Evolutionary conservation across 2,329 filamentous ascomycete species (phyloP).

Genomic region (Penicillium decumbens): DNA sequence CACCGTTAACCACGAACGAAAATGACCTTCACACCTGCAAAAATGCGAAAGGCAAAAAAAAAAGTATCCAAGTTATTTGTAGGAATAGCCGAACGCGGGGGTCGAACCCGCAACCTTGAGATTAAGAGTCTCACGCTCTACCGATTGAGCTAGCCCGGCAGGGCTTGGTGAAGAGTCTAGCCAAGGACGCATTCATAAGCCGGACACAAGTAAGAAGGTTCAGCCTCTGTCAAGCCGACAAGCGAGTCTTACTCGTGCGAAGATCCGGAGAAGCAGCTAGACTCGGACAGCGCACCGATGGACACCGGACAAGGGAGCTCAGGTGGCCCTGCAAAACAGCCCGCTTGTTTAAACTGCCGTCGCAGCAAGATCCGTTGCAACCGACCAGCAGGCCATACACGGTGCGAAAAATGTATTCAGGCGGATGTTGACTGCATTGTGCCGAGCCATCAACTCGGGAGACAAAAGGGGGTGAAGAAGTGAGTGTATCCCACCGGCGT

Average conservation of each 20-base stretch:
- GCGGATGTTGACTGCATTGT: conserved; percentile 60
- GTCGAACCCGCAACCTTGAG: conserved; percentile 42
- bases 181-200: background rate
- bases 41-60: background rate
- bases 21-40: background rate
- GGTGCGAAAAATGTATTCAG: conserved; percentile 60
- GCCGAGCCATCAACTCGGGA: conserved; percentile 66
- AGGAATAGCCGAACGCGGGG: conserved; percentile 39
- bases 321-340: conserved; percentile 27
- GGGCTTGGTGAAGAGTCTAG: conserved; percentile 5
- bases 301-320: conserved; percentile 6
- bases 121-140: conserved; percentile 51
- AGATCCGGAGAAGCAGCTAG: background rate
- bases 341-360: conserved; percentile 61
- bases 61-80: conserved; percentile 16
- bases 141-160: conserved; percentile 50
- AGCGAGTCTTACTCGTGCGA: background rate
- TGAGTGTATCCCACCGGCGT: conserved; percentile 28
- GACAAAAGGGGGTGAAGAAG: conserved; percentile 75
- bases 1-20: too few species aligned
- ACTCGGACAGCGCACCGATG: conserved; percentile 6
- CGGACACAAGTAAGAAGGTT: background rate
- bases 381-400: conserved; percentile 48
- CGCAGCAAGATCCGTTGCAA: conserved; percentile 66
- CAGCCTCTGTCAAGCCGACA: background rate